Percentiles rank a stretch among this genome's conserved stretches.
These are phyloP conservation scores for Lentinus tigrinus DNA, from an alignment of 768 basidiomycete species.

Conservation along the genomic window DNA sequence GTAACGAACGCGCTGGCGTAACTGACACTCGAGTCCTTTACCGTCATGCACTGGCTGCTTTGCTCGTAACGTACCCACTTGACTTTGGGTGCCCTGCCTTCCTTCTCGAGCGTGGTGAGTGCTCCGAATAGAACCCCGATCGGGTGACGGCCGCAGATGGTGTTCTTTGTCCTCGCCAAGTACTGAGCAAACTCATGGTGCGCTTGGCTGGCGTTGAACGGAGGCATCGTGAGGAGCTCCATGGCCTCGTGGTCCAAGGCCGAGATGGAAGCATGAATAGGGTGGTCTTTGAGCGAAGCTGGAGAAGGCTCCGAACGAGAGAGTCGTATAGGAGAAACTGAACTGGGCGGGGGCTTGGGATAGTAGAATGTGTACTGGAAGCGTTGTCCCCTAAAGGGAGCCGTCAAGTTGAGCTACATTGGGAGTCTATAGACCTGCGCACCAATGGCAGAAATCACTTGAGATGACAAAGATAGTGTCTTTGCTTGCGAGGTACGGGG, in stretches of 20 bases:
- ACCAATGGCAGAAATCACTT: conserved; percentile 99
- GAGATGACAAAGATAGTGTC: conserved; percentile 90
- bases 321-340: conserved; percentile 47
- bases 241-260: conserved; percentile 88
- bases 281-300: conserved; percentile 42
- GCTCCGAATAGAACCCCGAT: conserved; percentile 91
- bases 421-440: conserved; percentile 19
- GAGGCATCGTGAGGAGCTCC: conserved; percentile 60
- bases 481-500: conserved; percentile 73
- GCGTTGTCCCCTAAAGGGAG: conserved; percentile 63
- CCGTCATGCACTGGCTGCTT: conserved; percentile 69
- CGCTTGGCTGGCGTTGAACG: conserved; percentile 49
- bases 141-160: conserved; percentile 95
- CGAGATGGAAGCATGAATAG: conserved; percentile 82
- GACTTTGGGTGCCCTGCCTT: conserved; percentile 37
- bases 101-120: conserved; percentile 54
- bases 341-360: conserved; percentile 54
- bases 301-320: conserved; percentile 41
- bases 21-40: conserved; percentile 88
- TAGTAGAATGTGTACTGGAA: conserved; percentile 91
- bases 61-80: conserved; percentile 94
- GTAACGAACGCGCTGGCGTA: conserved; percentile 89
- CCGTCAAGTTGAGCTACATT: neutral
- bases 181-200: conserved; percentile 68
- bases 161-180: conserved; percentile 78